Percentiles rank a stretch among this genome's conserved stretches.
Evolutionary conservation across 2,329 filamentous ascomycete genomes (phyloP).

Genomic region (Colletotrichum tofieldiae): DNA sequence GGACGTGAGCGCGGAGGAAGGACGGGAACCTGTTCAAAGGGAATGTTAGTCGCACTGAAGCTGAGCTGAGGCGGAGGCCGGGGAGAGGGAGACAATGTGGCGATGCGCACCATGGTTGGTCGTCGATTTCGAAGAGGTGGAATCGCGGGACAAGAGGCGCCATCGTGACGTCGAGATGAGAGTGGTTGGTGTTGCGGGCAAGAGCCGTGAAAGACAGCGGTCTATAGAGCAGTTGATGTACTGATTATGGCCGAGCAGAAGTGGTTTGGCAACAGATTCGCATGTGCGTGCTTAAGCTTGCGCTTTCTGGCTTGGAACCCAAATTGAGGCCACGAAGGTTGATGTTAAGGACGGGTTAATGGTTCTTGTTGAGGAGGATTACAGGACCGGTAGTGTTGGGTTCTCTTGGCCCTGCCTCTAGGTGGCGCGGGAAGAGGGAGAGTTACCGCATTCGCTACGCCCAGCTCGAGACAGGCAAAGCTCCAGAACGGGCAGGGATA

Average conservation of each 20-base stretch:
- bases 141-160: conserved; percentile 69
- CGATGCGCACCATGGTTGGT: conserved; percentile 72
- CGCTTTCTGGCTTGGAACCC: neutral
- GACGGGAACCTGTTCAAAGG: conserved; percentile 71
- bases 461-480: conserved; percentile 26
- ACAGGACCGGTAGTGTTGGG: neutral
- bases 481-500: conserved; percentile 16
- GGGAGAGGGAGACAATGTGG: conserved; percentile 21
- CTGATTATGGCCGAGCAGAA: neutral
- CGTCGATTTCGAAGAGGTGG: conserved; percentile 78
- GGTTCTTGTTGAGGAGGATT: conserved; percentile 16
- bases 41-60: conserved; percentile 25
- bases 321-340: neutral
- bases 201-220: neutral
- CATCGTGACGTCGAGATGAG: conserved; percentile 52
- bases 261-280: neutral
- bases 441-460: conserved; percentile 12
- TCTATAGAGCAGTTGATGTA: neutral
- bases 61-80: neutral
- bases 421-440: conserved; percentile 15
- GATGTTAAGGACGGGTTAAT: neutral
- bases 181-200: neutral
- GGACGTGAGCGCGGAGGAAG: conserved; percentile 75
- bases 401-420: conserved; percentile 5
- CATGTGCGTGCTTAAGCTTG: conserved; percentile 16